Percentiles rank a stretch among this genome's conserved stretches.
Evolutionary conservation across 176 grass and related monocot genomes (phyloP).

Genomic region (Zoysia japonica): DNA sequence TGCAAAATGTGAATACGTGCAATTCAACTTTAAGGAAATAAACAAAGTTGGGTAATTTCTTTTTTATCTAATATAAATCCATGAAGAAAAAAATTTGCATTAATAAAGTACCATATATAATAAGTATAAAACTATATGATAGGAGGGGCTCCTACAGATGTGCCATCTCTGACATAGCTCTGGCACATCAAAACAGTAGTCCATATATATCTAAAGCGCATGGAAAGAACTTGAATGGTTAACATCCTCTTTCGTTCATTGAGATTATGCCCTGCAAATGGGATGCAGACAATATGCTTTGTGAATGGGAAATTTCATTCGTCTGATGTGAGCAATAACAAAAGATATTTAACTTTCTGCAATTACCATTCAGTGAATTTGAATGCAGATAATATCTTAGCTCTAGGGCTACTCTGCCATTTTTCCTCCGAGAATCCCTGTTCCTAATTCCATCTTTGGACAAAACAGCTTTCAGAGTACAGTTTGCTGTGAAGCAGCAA

Average conservation of each 20-base stretch:
- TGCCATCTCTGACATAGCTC: constrained; percentile 47
- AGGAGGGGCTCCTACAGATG: constrained; percentile 2
- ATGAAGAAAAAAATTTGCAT: too few relatives aligned
- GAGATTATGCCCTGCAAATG: constrained; percentile 64
- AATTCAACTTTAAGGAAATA: too few relatives aligned
- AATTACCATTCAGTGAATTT: constrained; percentile 66
- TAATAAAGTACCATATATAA: too few relatives aligned
- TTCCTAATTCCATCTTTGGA: constrained; percentile 69
- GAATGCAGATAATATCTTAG: constrained; percentile 82
- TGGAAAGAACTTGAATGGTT: constrained; percentile 94
- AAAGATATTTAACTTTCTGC: constrained; percentile 14
- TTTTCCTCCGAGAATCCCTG: constrained; percentile 63
- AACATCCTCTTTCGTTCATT: constrained; percentile 91
- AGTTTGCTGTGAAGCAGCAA: constrained; percentile 63
- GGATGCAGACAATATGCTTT: constrained; percentile 22
- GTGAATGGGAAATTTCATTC: neutral
- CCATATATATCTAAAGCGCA: constrained; percentile 84
- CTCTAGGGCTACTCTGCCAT: constrained; percentile 61
- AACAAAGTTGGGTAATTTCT: too few relatives aligned
- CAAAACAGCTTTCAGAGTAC: constrained; percentile 83
- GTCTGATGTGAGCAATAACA: neutral
- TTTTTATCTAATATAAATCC: too few relatives aligned
- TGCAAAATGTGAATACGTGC: too few relatives aligned
- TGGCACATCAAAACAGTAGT: constrained; percentile 95
- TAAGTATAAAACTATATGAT: too few relatives aligned